phyloP scores from a whole-genome alignment of 305 asterid species.

The Fraxinus greggii region DNA sequence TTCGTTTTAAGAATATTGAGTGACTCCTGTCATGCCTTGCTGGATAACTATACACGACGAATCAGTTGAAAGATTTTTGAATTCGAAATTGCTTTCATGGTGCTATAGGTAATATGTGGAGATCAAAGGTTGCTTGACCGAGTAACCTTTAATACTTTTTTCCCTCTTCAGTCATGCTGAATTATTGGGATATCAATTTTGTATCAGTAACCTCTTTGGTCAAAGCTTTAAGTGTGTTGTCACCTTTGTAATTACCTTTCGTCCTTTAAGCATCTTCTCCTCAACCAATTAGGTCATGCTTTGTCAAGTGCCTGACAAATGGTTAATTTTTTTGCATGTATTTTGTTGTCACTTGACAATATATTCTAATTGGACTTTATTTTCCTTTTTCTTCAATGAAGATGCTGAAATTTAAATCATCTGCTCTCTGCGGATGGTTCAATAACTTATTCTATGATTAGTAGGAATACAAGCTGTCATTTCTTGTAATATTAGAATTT shows the following conservation, averaged over 20 bases:
- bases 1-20: constrained; percentile 18
- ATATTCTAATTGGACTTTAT: constrained; percentile 5
- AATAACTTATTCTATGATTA: constrained; percentile 14
- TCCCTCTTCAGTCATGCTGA: background rate
- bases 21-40: background rate
- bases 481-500: constrained; percentile 2
- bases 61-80: constrained; percentile 14
- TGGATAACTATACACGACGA: background rate
- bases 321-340: background rate
- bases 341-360: constrained; percentile 3
- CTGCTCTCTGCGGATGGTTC: constrained; percentile 13
- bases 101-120: constrained; percentile 8
- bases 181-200: background rate
- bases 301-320: constrained; percentile 5
- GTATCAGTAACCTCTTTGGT: background rate
- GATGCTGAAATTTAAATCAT: constrained; percentile 11
- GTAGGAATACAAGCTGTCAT: constrained; percentile 6
- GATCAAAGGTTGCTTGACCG: constrained; percentile 2
- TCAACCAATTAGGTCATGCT: background rate
- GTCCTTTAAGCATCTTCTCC: background rate
- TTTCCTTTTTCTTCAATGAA: background rate
- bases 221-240: background rate
- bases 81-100: background rate
- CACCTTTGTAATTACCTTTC: background rate
- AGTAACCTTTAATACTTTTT: background rate